phyloP scores from a whole-genome alignment of 2,329 filamentous ascomycete genomes.

The Clarireedia paspali region DNA sequence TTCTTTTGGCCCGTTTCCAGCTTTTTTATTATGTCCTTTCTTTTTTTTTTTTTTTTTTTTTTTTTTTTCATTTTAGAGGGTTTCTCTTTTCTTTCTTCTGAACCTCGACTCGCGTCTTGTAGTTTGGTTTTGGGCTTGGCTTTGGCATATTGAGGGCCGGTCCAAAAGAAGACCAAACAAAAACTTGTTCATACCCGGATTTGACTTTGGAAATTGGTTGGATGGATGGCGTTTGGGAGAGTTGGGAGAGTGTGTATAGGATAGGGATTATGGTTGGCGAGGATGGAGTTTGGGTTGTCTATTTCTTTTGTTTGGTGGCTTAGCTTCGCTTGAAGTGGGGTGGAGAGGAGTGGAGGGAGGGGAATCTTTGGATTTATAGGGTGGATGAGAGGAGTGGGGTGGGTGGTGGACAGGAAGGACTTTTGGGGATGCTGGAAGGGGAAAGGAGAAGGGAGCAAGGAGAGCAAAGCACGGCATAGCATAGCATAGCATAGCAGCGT shows the following conservation, averaged over 20 bases:
- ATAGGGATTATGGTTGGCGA: neutral
- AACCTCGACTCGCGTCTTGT: neutral
- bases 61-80: neutral
- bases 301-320: too few species aligned
- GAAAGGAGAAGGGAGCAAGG: too few species aligned
- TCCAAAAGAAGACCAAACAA: neutral
- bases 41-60: neutral
- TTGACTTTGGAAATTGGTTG: neutral
- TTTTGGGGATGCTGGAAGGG: too few species aligned
- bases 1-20: neutral
- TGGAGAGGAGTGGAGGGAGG: too few species aligned
- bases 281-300: too few species aligned
- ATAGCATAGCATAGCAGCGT: neutral
- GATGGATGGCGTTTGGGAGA: neutral
- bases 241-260: neutral
- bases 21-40: neutral
- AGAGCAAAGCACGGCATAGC: neutral
- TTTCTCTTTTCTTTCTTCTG: neutral
- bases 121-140: neutral
- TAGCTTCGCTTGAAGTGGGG: too few species aligned
- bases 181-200: neutral
- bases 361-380: too few species aligned
- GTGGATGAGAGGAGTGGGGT: too few species aligned
- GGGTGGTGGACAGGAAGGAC: too few species aligned
- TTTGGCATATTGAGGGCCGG: neutral